phyloP scores from a whole-genome alignment of 2,329 filamentous ascomycete genomes.

The Fonsecaea monophora region DNA sequence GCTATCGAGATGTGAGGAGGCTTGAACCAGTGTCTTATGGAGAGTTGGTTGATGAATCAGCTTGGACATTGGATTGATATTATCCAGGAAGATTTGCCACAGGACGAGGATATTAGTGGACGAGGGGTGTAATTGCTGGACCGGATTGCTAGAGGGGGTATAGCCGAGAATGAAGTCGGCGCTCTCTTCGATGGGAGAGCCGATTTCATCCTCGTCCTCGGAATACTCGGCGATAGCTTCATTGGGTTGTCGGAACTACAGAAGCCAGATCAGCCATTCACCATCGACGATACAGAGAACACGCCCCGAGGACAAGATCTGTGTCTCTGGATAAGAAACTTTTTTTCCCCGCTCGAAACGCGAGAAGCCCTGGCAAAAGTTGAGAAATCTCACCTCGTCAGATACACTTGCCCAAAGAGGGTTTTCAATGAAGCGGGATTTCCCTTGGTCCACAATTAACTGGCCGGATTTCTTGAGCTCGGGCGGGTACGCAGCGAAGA shows the following conservation, averaged over 20 bases:
- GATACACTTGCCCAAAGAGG: constrained; percentile 40
- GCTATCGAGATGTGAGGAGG: constrained; percentile 50
- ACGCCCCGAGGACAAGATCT: background rate
- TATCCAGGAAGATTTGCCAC: constrained; percentile 77
- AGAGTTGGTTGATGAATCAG: constrained; percentile 74
- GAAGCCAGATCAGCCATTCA: background rate
- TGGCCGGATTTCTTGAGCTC: constrained; percentile 25
- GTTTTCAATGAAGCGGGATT: constrained; percentile 40
- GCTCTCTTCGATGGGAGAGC: constrained; percentile 31
- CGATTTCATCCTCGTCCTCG: constrained; percentile 39
- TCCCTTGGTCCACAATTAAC: constrained; percentile 33
- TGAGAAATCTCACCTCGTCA: constrained; percentile 22
- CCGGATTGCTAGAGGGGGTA: constrained; percentile 33
- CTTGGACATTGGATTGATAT: constrained; percentile 77
- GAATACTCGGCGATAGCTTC: constrained; percentile 38
- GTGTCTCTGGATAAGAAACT: background rate
- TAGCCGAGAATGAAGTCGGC: constrained; percentile 37
- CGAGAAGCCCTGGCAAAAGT: too few relatives aligned
- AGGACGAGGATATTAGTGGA: constrained; percentile 63
- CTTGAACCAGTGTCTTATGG: constrained; percentile 69
- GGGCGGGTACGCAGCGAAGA: constrained; percentile 9
- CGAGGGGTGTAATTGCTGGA: constrained; percentile 41
- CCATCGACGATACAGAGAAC: background rate
- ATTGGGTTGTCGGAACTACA: constrained; percentile 24
- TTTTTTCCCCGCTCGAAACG: background rate